Percentiles rank a stretch among this genome's conserved stretches.
These are phyloP conservation scores for Solanum hybrid DNA, from an alignment of 305 asterid species.

Conservation along the genomic window DNA sequence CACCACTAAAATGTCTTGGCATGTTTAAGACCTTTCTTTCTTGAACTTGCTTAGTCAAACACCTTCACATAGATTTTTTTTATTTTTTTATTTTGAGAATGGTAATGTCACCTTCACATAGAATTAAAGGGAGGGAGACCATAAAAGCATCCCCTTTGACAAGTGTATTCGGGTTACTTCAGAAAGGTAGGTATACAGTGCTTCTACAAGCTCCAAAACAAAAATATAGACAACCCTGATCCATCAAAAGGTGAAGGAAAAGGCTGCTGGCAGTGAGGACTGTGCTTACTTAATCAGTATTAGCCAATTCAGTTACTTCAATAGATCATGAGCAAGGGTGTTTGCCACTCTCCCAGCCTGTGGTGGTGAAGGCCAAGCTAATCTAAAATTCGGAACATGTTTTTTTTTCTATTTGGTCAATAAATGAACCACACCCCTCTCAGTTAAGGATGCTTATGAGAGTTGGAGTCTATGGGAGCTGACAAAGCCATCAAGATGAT, in stretches of 20 bases:
- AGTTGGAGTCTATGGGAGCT: neutral
- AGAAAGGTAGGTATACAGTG: slow-evolving; percentile 65
- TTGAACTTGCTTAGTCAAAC: neutral
- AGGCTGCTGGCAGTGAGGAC: slow-evolving; percentile 30
- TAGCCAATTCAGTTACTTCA: slow-evolving; percentile 58
- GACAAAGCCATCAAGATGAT: neutral
- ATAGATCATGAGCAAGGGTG: slow-evolving; percentile 60
- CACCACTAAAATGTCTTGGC: neutral
- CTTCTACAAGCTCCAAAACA: slow-evolving; percentile 57
- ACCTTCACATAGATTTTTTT: neutral
- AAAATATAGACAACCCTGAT: slow-evolving; percentile 59
- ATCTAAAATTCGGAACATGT: slow-evolving; percentile 14
- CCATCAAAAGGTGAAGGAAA: slow-evolving; percentile 54
- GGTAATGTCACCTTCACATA: neutral
- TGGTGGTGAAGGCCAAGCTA: slow-evolving; percentile 67
- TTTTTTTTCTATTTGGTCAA: neutral
- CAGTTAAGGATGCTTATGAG: neutral
- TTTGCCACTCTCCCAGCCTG: slow-evolving; percentile 42
- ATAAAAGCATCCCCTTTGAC: slow-evolving; percentile 47
- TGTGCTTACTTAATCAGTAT: slow-evolving; percentile 47
- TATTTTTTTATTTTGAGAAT: neutral
- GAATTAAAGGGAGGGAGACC: neutral
- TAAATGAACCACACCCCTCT: neutral
- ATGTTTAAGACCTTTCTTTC: neutral
- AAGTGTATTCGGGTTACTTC: slow-evolving; percentile 58